Evolutionary conservation across 2,329 filamentous ascomycete species (phyloP), one percentile per base, ranked within the genome.

Genomic region (Colletotrichum euphorbiae): DNA sequence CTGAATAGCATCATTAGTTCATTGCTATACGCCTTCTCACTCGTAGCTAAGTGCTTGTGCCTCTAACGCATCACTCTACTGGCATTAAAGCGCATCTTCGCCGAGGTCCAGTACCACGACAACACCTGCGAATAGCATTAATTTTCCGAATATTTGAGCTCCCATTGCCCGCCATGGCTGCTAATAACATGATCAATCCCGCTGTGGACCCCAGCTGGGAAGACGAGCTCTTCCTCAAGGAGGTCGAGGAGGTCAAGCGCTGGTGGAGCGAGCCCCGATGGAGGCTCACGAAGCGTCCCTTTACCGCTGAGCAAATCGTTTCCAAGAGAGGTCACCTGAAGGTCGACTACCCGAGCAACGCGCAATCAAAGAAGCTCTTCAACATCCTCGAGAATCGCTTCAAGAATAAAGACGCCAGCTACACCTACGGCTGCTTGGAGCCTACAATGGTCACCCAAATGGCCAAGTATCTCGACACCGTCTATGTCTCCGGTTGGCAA

Each of bases 401-500:
- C 85, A 84, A 97, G 93, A 92, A 87, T 77, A 89, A 89, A 75
- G 92, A 96, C 76, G 93, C 93, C 54, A 97, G 93, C 81, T 97
- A 91, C 84, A 99, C 96, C 66, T 99, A 98, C 78, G 96, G 96
- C 76, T 98, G 96, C 82, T 86, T 99, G 72, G 96, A 99, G 78
- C 96, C 96, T 11, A 97, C 97, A 64, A 98, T 98, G 93, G 88
- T 99, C 78, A 98, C 96, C 31, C 96, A 99, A 81, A 99, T 99
- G 96, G 95, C 95, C 75, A 97, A 98, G 82, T 98, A 97, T 80
- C 87, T 99, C 70, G 96, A 99, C 78, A 99, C 96, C 38, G 93
- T 99, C 78, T 99, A 99, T 80, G 96, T 99, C 70, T 98, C 96
- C 62, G 96, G 96, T 72, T 99, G 96, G 96, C 96, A 99, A 82